Evolutionary conservation across 2,329 filamentous ascomycete genomes (phyloP).

Genomic region (Arthrobotrys musiformis): DNA sequence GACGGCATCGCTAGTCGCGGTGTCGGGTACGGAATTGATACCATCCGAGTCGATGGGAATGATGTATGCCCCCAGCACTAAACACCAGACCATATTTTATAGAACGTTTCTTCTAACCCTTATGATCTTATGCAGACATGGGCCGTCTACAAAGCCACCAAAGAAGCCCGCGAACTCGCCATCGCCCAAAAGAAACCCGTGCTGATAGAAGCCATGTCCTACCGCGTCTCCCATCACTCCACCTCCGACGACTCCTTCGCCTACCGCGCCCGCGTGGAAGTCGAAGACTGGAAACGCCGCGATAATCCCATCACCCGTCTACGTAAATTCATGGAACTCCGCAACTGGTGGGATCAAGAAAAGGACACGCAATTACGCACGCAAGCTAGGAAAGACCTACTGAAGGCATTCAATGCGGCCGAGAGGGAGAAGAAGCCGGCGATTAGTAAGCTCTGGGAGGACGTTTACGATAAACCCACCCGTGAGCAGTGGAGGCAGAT

Average conservation of each 20-base stretch:
- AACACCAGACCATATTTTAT: no score
- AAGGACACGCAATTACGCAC: conserved; percentile 79
- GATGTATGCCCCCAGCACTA: conserved; percentile 65
- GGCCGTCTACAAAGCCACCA: conserved; percentile 83
- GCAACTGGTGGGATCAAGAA: conserved; percentile 83
- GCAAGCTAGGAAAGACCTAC: conserved; percentile 75
- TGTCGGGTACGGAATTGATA: conserved; percentile 92
- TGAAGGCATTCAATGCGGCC: conserved; percentile 84
- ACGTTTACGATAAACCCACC: conserved; percentile 88
- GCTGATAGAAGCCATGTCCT: conserved; percentile 94
- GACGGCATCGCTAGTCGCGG: conserved; percentile 90
- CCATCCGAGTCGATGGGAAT: conserved; percentile 91
- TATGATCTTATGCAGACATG: conserved; percentile 70
- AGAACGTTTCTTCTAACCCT: no score
- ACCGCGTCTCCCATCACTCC: conserved; percentile 97
- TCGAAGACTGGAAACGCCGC: conserved; percentile 90
- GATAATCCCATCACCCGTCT: conserved; percentile 85
- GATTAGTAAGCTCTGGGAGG: conserved; percentile 79
- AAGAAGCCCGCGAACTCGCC: conserved; percentile 79
- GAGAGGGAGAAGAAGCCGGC: conserved; percentile 83
- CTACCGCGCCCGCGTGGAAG: conserved; percentile 90
- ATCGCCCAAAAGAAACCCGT: conserved; percentile 73
- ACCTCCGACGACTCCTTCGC: conserved; percentile 97
- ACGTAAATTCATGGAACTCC: conserved; percentile 88
- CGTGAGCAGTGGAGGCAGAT: conserved; percentile 82